A percentile compares a stretch with the other conserved stretches of the same genome.
Evolutionary conservation across 352 stramenopile genomes (phyloP).

Genomic region (Saprolegnia parasitica): DNA sequence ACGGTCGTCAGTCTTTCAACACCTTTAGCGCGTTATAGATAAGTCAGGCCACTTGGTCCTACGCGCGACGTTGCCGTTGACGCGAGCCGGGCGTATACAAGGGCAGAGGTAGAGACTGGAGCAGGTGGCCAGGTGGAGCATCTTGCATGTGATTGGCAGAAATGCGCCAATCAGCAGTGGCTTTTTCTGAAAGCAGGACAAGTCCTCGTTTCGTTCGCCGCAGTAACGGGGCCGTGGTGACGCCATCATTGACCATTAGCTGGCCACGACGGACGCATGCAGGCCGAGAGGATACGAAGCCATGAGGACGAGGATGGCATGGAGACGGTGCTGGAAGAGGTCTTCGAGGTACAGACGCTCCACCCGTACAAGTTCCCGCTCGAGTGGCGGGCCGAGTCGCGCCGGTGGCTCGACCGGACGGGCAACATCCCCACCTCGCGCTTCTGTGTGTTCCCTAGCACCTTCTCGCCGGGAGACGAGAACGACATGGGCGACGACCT

Average conservation of each 20-base stretch:
- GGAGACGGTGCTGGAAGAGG: constrained; percentile 59
- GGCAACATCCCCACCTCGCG: constrained; percentile 8
- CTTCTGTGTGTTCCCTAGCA: constrained; percentile 3
- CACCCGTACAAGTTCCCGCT: constrained; percentile 47
- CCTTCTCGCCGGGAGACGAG: constrained; percentile 2
- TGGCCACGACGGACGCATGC: constrained; percentile 2
- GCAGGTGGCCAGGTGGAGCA: no score
- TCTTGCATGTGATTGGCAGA: not conserved
- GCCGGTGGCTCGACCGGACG: constrained; percentile 14
- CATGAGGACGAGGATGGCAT: not conserved
- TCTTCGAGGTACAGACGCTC: constrained; percentile 78
- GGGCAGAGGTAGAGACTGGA: not conserved
- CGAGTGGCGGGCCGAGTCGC: constrained; percentile 11
- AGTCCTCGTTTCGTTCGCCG: not conserved
- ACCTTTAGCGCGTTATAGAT: no score
- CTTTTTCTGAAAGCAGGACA: not conserved
- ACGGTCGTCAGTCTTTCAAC: no score
- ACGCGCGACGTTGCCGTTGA: not conserved
- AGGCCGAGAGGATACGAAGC: constrained; percentile 2
- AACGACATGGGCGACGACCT: constrained; percentile 18
- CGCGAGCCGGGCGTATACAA: not conserved
- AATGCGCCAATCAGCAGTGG: not conserved
- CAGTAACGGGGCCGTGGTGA: not conserved
- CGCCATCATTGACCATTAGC: constrained; percentile 15
- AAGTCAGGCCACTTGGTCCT: no score